phyloP scores from a whole-genome alignment of 164 flowering plant genomes.

The Pachysandra terminalis region DNA sequence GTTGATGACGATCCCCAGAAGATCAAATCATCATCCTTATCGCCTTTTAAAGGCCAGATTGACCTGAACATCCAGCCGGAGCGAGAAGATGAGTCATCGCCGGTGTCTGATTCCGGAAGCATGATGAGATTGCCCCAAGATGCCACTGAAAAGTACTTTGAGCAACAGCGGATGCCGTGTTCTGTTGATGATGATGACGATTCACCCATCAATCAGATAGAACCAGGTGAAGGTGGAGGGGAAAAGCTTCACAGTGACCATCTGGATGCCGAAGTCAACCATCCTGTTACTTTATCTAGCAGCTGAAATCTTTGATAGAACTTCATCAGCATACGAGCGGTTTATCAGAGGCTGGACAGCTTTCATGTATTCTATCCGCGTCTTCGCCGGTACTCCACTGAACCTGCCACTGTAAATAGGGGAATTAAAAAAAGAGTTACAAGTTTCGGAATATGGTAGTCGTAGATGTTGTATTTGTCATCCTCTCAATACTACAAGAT shows the following conservation, averaged over 20 bases:
- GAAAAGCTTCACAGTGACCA: constrained; percentile 14
- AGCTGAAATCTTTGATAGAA: no score
- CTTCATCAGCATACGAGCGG: background rate
- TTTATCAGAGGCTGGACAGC: background rate
- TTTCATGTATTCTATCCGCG: background rate
- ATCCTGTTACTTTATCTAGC: constrained; percentile 12
- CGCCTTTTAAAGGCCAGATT: no score
- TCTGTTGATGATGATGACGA: constrained; percentile 12
- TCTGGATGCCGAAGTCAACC: constrained; percentile 17
- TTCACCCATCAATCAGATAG: constrained; percentile 14
- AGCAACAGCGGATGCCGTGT: constrained; percentile 19
- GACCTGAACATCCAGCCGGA: constrained; percentile 87
- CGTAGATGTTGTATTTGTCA: no score
- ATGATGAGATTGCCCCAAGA: constrained; percentile 33
- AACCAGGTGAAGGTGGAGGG: constrained; percentile 19
- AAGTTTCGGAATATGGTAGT: background rate
- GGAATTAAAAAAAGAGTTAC: constrained; percentile 16
- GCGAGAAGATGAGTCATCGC: constrained; percentile 60
- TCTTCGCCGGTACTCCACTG: no score
- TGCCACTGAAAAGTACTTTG: constrained; percentile 35
- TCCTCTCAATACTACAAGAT: no score
- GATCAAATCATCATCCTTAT: no score
- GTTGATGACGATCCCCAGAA: no score
- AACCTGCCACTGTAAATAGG: constrained; percentile 11
- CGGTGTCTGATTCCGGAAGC: constrained; percentile 43